Conservation (phyloP, 148 eudicot genomes). For the Salicornia ramosissima region DNA sequence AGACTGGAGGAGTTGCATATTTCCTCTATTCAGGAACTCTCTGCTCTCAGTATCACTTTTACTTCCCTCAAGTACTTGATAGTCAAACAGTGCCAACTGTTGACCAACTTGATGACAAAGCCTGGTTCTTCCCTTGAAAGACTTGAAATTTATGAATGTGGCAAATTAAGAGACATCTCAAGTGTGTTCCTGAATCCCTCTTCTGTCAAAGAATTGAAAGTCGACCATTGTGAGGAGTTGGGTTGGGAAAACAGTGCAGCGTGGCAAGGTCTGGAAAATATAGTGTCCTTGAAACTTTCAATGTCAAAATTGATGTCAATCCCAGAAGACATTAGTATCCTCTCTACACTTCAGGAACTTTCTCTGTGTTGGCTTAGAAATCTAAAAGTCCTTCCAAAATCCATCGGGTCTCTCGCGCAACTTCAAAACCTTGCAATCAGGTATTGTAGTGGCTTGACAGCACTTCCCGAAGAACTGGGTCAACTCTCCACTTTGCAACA, state of each 20-base stretch:
- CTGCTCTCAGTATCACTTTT: not conserved
- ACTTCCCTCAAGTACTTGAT: not conserved
- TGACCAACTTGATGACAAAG: not conserved
- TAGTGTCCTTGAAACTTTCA: not conserved
- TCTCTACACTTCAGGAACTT: constrained; percentile 5
- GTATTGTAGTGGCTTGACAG: not conserved
- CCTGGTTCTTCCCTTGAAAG: not conserved
- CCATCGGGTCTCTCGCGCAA: not conserved
- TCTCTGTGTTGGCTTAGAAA: not conserved
- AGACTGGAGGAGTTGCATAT: not conserved
- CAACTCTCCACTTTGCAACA: not conserved
- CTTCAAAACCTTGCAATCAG: not conserved
- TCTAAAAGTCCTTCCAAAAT: constrained; percentile 6
- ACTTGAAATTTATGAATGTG: not conserved
- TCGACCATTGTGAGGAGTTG: not conserved
- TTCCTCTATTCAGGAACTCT: not conserved
- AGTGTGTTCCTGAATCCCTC: too few species aligned
- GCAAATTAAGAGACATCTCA: not conserved
- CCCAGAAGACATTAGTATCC: not conserved
- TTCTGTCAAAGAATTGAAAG: not conserved
- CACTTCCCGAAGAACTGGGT: not conserved
- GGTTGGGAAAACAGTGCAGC: not conserved
- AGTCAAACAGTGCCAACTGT: not conserved
- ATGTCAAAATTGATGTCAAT: not conserved
- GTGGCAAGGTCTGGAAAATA: not conserved